Base-by-base conservation (phyloP, 306 rosid genomes). In the Cucurbita pepo region DNA sequence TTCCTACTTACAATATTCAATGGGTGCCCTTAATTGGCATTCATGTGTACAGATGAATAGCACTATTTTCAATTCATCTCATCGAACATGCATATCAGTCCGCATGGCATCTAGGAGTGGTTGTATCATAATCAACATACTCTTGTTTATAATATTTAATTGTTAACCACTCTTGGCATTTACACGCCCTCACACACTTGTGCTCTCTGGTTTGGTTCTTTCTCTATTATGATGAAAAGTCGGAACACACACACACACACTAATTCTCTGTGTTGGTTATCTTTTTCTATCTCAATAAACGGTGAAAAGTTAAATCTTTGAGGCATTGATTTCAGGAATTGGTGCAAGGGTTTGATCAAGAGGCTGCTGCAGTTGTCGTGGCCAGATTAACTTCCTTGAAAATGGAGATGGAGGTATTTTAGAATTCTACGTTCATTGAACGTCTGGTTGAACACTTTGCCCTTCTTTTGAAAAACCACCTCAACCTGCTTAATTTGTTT, bases 301-400 rank as follows among this genome's bases (percentile, higher is more conserved):
- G 41, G 48, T n/a, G 73, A 16, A 71, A 58, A 65, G 41, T 40
- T 71, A 51, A 72, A 53, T 51, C 75, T 78, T 71, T 79, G 47
- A 71, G 54, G 41, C 48, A 79, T 77, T 40, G 18, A 69, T 56
- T 76, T 65, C 85, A 93, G 98, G 98, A 93, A 85, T 75, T 93
- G 86, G 84, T 89, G 72, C 96, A 90, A 86, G 98, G 98, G 59
- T 93, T 93, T 87, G 98, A 93, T 80, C 98, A 93, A 75, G 98
- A 93, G 86, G 86, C 98, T 66, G 97, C 98, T 77, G 97, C 97
- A 56, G 98, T 93, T 69, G 97, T 90, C 69, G 85, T 93, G 94
- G 95, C 91, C 80, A 90, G 98, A 80, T 83, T 69, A 51, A 87
- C 96, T 73, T 87, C 98, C 73, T 79, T 90, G 82, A 90, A 93